A percentile compares a stretch with the other conserved stretches of the same genome.
Conservation (phyloP, 768 basidiomycete genomes). For the Termitomyces sp. region DNA sequence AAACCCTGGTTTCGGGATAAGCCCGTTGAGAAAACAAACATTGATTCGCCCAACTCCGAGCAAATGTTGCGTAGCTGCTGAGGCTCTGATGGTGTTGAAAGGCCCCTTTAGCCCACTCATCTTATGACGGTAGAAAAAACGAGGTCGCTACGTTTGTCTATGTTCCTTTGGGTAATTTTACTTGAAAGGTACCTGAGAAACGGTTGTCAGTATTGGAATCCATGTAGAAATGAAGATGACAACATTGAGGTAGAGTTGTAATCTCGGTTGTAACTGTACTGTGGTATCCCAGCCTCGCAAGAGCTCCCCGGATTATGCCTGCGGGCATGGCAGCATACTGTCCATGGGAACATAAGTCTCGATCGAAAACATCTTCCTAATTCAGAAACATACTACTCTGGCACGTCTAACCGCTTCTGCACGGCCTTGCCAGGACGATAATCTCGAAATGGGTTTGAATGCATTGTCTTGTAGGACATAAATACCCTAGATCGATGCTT, state of each 20-base stretch:
- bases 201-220: background rate
- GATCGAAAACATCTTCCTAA: background rate
- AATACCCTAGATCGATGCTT: slow-evolving; percentile 54
- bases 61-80: background rate
- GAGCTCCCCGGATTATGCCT: slow-evolving; percentile 80
- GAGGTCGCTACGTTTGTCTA: slow-evolving; percentile 10
- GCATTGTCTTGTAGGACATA: slow-evolving; percentile 91
- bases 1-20: background rate
- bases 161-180: slow-evolving; percentile 67
- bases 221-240: background rate
- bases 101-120: background rate
- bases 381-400: slow-evolving; percentile 48
- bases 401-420: slow-evolving; percentile 68
- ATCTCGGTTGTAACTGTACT: slow-evolving; percentile 77
- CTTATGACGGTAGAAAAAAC: background rate
- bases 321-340: slow-evolving; percentile 81
- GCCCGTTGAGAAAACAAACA: background rate
- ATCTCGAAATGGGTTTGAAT: slow-evolving; percentile 78
- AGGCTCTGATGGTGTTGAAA: background rate
- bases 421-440: slow-evolving; percentile 79
- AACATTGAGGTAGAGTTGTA: slow-evolving; percentile 82
- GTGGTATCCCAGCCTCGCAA: slow-evolving; percentile 71
- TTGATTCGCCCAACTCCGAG: background rate
- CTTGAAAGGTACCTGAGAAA: slow-evolving; percentile 70
- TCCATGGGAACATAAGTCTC: background rate